Evolutionary conservation across 2,329 filamentous ascomycete genomes (phyloP), one percentile per base, ranked within the genome.

Genomic region (Fonsecaea pedrosoi): DNA sequence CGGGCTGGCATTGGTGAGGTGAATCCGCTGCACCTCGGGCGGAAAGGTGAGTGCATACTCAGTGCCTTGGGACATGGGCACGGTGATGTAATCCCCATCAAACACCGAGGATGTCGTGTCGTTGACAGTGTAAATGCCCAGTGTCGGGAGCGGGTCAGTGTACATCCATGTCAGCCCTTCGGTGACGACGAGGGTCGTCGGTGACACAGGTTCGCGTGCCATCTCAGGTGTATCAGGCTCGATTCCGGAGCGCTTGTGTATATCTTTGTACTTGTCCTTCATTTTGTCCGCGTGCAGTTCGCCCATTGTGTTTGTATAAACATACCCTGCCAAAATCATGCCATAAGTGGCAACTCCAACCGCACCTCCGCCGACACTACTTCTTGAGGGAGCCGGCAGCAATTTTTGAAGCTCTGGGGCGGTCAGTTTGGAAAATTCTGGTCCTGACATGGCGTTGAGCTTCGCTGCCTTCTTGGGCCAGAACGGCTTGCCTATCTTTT

Each of bases 1-100:
- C 5, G 56, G 30, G 25, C 56, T 21, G 15, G 25, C 37, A n/a
- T 59, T 59, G 56, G 56, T 59, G 18, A 59, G 37, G 5, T 59
- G 40, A 25, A 59, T 55, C 45, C 18, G 45, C 45, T 50, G 45
- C 18, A 50, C 45, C 8, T 50, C 45, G 45, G 45, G 45, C 18
- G 45, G 45, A 25, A 50, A 50, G 18, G 18, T 50, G 18, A 50
- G 45, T 3, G 45, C 4, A 12, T 50, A 50, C 21, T 50, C 45
- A 9, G 45, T 9, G 45, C 45, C 45, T 10, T 18, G 21, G 8
- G 45, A 50, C 45, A 50, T 50, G 45, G 45, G 45, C 45, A 50
- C 45, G 7, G 45, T 50, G 45, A 50, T 50, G 12, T 50, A 50
- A 50, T 50, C 45, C 6, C 45, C 45, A 10, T 50, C 45, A 25